Evolutionary conservation across 2,329 filamentous ascomycete genomes (phyloP), one percentile per base, ranked within the genome.

Genomic region (Botrytis porri): DNA sequence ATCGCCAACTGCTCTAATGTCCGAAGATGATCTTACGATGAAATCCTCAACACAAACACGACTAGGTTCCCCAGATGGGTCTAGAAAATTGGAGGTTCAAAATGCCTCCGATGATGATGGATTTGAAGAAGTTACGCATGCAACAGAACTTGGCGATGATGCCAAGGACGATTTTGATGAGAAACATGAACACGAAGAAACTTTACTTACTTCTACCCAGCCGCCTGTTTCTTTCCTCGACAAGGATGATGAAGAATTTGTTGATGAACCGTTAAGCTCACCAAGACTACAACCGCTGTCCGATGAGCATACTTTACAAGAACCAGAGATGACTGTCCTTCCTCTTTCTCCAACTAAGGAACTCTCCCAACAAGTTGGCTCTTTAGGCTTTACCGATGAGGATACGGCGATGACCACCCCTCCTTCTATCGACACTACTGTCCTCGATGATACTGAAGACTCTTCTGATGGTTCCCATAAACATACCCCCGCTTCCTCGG

Each of bases 81-180:
- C 89, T 69, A 92, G 92, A 70, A 87, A 86, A 64, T 85, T 95
- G 1, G 93, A 95, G 77, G 89, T 95, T 22, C 92, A 92, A 70
- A 97, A 96, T 78, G 90, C 89, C 25, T 91, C 92, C 20, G 93
- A 96, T 76, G 93, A 96, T 76, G 96, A 98, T 80, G 93, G 93
- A 1, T 98, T 98, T 79, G 96, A 99, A 81, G 94, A 97, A 82
- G 95, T 98, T 16, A 87, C 88, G 48, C 87, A 88, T 65, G 84
- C 85, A 63, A 91, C 90, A 43, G 92, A 94, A 74, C 88, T 94
- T 78, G 89, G 88, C 29, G 92, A 95, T 75, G 91, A 93, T 69
- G 88, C 88, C 2, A 92, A 91, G 54, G 89, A 92, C 75, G 89
- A 92, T 75, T 88, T 92, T 73, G 86, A 90, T 76, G 90, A 90